Conservation (phyloP, 1,284 basidiomycete species). For the Fomitopsis schrenkii region DNA sequence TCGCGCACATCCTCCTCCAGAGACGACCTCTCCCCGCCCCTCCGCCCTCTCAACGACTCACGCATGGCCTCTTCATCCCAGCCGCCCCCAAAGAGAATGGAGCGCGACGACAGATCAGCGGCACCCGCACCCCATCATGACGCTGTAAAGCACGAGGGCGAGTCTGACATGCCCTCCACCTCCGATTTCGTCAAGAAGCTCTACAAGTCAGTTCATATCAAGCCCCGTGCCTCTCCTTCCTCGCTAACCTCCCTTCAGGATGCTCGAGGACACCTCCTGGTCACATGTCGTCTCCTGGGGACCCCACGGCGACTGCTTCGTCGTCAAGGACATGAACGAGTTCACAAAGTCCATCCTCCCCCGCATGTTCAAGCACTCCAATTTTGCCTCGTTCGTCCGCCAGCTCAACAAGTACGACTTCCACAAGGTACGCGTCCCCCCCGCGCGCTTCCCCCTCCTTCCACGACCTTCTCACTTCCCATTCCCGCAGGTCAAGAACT, state of each 20-base stretch:
- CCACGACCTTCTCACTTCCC: neutral
- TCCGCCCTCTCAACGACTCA: constrained; percentile 16
- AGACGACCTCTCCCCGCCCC: constrained; percentile 29
- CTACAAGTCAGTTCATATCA: constrained; percentile 64
- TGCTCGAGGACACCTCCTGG: constrained; percentile 82
- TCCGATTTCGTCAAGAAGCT: constrained; percentile 96
- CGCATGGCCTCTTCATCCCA: constrained; percentile 15
- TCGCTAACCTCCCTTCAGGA: constrained; percentile 41
- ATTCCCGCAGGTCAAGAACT: constrained; percentile 61
- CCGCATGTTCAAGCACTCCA: constrained; percentile 95
- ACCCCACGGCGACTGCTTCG: constrained; percentile 83
- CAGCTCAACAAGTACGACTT: constrained; percentile 99
- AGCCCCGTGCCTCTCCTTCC: neutral
- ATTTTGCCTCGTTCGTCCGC: constrained; percentile 91
- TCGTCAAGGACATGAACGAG: constrained; percentile 98
- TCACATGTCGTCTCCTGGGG: constrained; percentile 84
- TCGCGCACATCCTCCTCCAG: constrained; percentile 30
- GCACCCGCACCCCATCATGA: constrained; percentile 16
- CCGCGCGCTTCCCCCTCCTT: neutral
- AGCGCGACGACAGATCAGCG: constrained; percentile 21
- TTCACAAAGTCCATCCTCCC: constrained; percentile 95
- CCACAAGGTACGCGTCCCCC: constrained; percentile 69
- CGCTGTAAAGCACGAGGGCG: constrained; percentile 31
- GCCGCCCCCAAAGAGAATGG: constrained; percentile 20
- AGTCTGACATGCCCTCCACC: constrained; percentile 69